Conservation (phyloP, 225 moss, liverwort and hornwort genomes). For the Pseudisothecium myosuroides region DNA sequence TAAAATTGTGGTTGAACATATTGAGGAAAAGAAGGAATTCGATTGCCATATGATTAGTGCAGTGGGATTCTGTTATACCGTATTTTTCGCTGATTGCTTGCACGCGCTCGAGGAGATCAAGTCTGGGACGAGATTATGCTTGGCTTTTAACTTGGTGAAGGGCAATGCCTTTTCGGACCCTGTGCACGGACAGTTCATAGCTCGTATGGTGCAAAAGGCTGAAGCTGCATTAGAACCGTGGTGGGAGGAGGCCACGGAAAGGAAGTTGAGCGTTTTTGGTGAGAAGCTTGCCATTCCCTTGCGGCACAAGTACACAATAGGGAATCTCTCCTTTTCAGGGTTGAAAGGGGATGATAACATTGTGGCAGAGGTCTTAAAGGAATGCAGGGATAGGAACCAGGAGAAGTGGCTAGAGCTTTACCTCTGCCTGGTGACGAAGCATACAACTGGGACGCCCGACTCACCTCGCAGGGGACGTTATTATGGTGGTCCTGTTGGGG, state of each 20-base stretch:
- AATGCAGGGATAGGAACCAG: background rate
- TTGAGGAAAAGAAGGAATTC: background rate
- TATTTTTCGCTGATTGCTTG: constrained; percentile 8
- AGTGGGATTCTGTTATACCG: background rate
- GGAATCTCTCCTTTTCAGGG: background rate
- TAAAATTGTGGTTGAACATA: background rate
- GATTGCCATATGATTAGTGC: background rate
- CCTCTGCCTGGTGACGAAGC: background rate
- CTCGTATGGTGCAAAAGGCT: background rate
- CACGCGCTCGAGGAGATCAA: background rate
- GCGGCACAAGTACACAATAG: background rate
- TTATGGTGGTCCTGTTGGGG: background rate
- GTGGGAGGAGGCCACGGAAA: background rate
- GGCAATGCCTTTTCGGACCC: background rate
- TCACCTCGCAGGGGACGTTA: too few species aligned
- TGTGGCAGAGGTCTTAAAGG: background rate
- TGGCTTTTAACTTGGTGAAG: constrained; percentile 7
- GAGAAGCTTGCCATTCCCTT: background rate
- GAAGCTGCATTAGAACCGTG: constrained; percentile 9
- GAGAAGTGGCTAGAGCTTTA: background rate
- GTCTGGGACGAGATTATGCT: background rate
- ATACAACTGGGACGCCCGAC: background rate
- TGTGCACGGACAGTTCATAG: background rate
- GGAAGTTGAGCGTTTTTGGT: background rate
- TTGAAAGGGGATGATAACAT: background rate